These are phyloP conservation scores for Botryotinia narcissicola DNA, from an alignment of 2,329 filamentous ascomycete genomes.

Conservation along the genomic window DNA sequence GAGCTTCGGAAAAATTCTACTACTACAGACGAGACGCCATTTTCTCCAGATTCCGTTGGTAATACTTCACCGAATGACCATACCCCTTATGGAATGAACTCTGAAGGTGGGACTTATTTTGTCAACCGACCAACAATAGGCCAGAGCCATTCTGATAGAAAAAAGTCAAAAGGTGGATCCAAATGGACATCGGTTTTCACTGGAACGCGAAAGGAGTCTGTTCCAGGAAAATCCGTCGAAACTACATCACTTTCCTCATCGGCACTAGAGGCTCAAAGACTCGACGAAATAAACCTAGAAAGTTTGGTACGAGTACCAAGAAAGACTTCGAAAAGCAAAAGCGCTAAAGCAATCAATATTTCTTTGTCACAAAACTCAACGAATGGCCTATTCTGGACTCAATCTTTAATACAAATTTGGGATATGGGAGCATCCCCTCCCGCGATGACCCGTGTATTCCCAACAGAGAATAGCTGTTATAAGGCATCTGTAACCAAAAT, in stretches of 20 bases:
- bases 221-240: constrained; percentile 36
- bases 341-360: constrained; percentile 40
- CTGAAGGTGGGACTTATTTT: constrained; percentile 23
- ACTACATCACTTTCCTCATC: constrained; percentile 42
- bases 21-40: constrained; percentile 20
- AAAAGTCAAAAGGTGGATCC: constrained; percentile 31
- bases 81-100: background rate
- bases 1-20: constrained; percentile 14
- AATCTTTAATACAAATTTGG: constrained; percentile 42
- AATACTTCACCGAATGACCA: constrained; percentile 21
- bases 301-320: constrained; percentile 33
- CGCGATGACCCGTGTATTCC: constrained; percentile 38
- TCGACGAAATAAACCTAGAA: constrained; percentile 43
- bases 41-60: constrained; percentile 24
- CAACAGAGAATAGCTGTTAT: constrained; percentile 43
- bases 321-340: constrained; percentile 38
- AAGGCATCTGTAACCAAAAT: constrained; percentile 41
- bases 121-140: constrained; percentile 23
- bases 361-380: constrained; percentile 42
- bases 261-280: constrained; percentile 38
- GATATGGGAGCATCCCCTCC: constrained; percentile 42
- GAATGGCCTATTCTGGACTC: constrained; percentile 43
- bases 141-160: constrained; percentile 10
- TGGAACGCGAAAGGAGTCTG: constrained; percentile 34
- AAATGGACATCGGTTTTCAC: constrained; percentile 38